phyloP scores from a whole-genome alignment of 371 early-diverging fungal genomes.

The Mucor velutinosus region DNA sequence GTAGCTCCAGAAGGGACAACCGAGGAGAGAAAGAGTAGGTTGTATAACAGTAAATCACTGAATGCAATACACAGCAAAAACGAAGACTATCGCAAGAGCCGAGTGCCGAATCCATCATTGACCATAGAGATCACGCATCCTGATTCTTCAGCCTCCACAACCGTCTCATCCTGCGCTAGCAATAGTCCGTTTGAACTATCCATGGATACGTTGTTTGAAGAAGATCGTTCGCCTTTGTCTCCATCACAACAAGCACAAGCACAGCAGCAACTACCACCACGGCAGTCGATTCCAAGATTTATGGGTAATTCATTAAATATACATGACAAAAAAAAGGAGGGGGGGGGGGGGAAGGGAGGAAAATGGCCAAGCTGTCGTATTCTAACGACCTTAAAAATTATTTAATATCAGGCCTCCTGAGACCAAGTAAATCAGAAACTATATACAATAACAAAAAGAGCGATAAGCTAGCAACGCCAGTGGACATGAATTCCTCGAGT shows the following conservation, averaged over 20 bases:
- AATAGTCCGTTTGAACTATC: not conserved
- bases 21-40: not conserved
- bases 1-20: not conserved
- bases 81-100: not conserved
- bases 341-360: not conserved
- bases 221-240: not conserved
- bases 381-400: not conserved
- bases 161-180: not conserved
- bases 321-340: not conserved
- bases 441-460: not conserved
- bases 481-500: not conserved
- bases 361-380: not conserved
- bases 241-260: not conserved
- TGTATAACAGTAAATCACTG: constrained; percentile 10
- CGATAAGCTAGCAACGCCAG: not conserved
- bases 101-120: not conserved
- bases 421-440: constrained; percentile 24
- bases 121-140: not conserved
- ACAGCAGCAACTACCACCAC: not conserved
- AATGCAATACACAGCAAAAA: not conserved
- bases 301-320: constrained; percentile 6
- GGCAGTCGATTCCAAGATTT: constrained; percentile 1
- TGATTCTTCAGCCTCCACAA: not conserved
- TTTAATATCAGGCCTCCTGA: constrained; percentile 2
- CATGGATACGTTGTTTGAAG: constrained; percentile 13